Evolutionary conservation across 116 monocot genomes (phyloP), one percentile per base, ranked within the genome.

Genomic region (Phalaenopsis hybrid): DNA sequence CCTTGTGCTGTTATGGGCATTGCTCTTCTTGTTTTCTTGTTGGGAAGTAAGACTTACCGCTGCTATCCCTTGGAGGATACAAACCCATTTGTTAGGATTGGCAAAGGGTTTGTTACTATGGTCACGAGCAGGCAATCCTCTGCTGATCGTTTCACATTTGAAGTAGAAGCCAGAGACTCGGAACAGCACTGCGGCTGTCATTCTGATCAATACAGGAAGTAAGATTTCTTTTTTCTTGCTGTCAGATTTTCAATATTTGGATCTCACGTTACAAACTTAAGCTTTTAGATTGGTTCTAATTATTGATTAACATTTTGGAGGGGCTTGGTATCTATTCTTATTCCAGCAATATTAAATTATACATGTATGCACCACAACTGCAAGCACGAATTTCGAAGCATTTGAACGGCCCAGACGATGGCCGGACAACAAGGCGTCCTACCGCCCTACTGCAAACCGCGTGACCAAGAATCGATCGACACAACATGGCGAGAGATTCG

Each of bases 1-100:
- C 94, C 94, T 10, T 87, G 79, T 51, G 28, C 86, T 28, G 76
- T 82, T 31, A 92, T 92, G 91, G 67, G 78, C 46, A 4, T 86
- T 23, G 88, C 87, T 44, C 83, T 96, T 34, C 15, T 83, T 3
- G 76, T 89, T 6, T 92, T 90, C 87, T 83, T 93, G 59, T 73
- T 88, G 11, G 93, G 96, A 1, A 83, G 83, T 0, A 84, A 59
- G 57, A 88, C 70, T 51, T 93, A 96, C 49, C 91, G 93, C 50
- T 90, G 86, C 67, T 87, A 83, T 67, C 48, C 15, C n/a, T 37
- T 78, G 2, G 81, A 82, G 15, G 83, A 77, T 10, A 5, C 25
- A 21, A 85, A 46, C 72, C 79, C 83, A 0, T 88, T 85, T 46
- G 72, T 67, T 43, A 81, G 83, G 20, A 76, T 91, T 12, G 79